phyloP scores from a whole-genome alignment of 75 land plant genomes.

The Adiantum capillusveneris region DNA sequence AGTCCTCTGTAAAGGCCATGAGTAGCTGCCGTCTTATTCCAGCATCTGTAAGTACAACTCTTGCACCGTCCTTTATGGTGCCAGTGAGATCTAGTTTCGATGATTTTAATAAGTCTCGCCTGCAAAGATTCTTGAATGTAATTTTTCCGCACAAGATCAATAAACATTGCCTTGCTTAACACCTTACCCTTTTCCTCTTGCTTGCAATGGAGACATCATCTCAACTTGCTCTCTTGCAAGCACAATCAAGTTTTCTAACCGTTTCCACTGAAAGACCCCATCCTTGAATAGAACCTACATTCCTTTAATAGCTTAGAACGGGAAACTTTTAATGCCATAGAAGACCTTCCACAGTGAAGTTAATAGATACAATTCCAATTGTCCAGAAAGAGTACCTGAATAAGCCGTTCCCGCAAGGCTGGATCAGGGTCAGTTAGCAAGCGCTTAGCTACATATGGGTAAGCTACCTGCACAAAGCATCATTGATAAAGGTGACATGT shows the following conservation, averaged over 20 bases:
- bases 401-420: constrained; percentile 90
- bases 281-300: constrained; percentile 89
- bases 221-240: constrained; percentile 95
- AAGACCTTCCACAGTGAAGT: no score
- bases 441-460: constrained; percentile 95
- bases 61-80: constrained; percentile 91
- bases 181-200: constrained; percentile 26
- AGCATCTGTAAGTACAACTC: constrained; percentile 74
- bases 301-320: no score
- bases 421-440: constrained; percentile 96
- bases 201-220: constrained; percentile 72
- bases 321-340: no score
- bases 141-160: no score
- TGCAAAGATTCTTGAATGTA: no score
- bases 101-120: not conserved
- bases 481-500: not conserved
- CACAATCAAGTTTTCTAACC: constrained; percentile 84
- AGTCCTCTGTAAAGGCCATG: constrained; percentile 93
- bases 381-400: no score
- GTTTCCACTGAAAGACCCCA: constrained; percentile 93
- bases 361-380: no score
- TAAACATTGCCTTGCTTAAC: no score
- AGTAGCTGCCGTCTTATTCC: constrained; percentile 77
- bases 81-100: constrained; percentile 84
- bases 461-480: constrained; percentile 62